These are phyloP conservation scores for Coccomyxa sp. DNA, from an alignment of 139 green algal species.

Conservation along the genomic window DNA sequence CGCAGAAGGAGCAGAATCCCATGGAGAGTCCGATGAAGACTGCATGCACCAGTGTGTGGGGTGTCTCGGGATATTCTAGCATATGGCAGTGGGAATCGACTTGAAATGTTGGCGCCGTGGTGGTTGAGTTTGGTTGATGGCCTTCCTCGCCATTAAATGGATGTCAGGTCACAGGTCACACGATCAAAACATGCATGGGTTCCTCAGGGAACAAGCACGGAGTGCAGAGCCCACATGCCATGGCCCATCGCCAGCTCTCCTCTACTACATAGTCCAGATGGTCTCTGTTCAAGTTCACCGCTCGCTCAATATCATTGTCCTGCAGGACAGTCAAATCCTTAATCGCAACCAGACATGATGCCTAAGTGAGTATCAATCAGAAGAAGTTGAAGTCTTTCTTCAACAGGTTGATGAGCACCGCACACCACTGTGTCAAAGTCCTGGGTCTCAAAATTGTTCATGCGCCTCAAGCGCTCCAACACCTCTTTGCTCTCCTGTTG, in stretches of 20 bases:
- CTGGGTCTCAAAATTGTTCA: constrained; percentile 41
- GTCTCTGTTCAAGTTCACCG: constrained; percentile 15
- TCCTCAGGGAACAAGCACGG: too few relatives aligned
- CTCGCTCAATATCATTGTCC: constrained; percentile 29
- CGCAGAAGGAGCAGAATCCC: constrained; percentile 48
- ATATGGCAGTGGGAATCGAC: background rate
- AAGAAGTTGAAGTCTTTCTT: background rate
- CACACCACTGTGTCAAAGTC: constrained; percentile 36
- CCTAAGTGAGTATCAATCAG: background rate
- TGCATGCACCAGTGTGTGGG: constrained; percentile 1
- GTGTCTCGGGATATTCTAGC: background rate
- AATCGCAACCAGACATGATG: background rate
- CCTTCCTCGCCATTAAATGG: too few relatives aligned
- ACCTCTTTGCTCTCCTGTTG: constrained; percentile 33
- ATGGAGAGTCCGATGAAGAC: constrained; percentile 50
- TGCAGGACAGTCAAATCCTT: background rate
- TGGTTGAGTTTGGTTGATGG: too few relatives aligned
- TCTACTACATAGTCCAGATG: constrained; percentile 22
- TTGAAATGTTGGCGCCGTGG: too few relatives aligned
- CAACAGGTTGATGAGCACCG: background rate
- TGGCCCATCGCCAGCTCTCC: constrained; percentile 24
- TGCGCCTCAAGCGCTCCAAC: constrained; percentile 35
- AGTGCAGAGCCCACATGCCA: constrained; percentile 17
- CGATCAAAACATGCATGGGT: background rate
- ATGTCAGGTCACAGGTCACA: background rate